Evolutionary conservation across 495 filamentous ascomycete species (phyloP), one percentile per base, ranked within the genome.

Genomic region (Clohesyomyces aquaticus): DNA sequence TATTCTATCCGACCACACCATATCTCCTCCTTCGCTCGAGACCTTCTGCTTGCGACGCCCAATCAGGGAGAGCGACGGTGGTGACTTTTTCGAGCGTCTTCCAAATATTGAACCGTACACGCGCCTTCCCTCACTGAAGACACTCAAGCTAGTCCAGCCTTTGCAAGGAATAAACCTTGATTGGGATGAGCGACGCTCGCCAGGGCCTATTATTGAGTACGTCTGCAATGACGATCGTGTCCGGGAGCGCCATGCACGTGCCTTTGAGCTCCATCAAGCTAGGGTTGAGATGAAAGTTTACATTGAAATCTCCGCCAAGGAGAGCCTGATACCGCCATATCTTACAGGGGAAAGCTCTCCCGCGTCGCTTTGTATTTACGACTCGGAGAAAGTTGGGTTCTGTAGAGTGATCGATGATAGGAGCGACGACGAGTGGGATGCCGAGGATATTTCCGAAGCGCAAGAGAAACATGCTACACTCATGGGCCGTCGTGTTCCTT

Each of bases 311-410:
- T 38, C 27, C 12, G 1, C 4, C 14, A 59, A 52, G 16, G 1
- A 9, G 1, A 27, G 42, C 11, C 52, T 61, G 14, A 61, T 66
- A 1, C 63, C 63, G 18, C 63, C 63, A 10, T 66, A 61, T 47
- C 51, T 66, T 14, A 27, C 55, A 19, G 29, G 56, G n/a, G 63
- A 66, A 43, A 8, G 9, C 2, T 0, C 6, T 0, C 63, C 63
- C 0, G 11, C 19, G 21, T 27, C 41, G 1, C 9, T 66, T n/a
- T 56, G 25, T 14, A 3, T 65, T 3, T 65, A 65, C 49, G 63
- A 65, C 42, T 27, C 63, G 1, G 21, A 23, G 10, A 43, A 21
- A 6, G 42, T 65, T 32, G 63, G 63, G 16, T 65, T 65, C 29
- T 28, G 18, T 27, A 38, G 60, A 8, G 18, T 47, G 29, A 10